Base-by-base conservation (phyloP, 2,329 filamentous ascomycete species). In the Microsporum audouinii region DNA sequence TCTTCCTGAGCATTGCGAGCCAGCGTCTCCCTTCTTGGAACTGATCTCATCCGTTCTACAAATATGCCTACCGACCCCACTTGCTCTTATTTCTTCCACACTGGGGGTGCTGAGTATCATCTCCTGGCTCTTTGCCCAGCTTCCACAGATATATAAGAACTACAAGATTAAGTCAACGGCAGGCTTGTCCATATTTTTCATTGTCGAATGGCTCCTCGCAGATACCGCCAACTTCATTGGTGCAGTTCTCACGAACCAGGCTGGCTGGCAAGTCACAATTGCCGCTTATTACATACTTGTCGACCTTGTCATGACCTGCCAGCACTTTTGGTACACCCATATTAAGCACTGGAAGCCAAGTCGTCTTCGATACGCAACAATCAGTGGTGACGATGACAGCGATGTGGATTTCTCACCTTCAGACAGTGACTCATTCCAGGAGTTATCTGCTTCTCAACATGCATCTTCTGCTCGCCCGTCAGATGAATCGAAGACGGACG, bases 121-220 rank as follows among this genome's bases (percentile, higher is more conserved):
- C 58, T 82, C 84, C 49, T 88, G 85, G 85, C 78, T 88, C 1
- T 88, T 86, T 69, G 85, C 85, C 10, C 85, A 87, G 70, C 75
- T 87, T 33, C 85, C 85, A 1, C 85, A 88, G 68, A 86, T 88
- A 64, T 85, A 82, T 74, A 87, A 87, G 75, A 88, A 88, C 69
- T 83, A 83, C 69, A 77, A 77, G 59, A 71, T 86, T 23, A 79
- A 84, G 67, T 86, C 84, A 10, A 86, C 84, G 0, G 84, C 84
- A 0, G 84, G 85, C 0, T 70, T 88, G 41, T 86, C 83, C 3
- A 80, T 85, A 62, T 85, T 82, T 69, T 88, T 88, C 70, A 73
- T 88, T 56, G 75, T 81, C 1, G 84, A 85, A 71, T 88, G 85
- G 85, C 79, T 84, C 66, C 69, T 86, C 36, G 85, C 85, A 53